phyloP scores from a whole-genome alignment of 345 rosid genomes.

The Euphorbia tirucalli region DNA sequence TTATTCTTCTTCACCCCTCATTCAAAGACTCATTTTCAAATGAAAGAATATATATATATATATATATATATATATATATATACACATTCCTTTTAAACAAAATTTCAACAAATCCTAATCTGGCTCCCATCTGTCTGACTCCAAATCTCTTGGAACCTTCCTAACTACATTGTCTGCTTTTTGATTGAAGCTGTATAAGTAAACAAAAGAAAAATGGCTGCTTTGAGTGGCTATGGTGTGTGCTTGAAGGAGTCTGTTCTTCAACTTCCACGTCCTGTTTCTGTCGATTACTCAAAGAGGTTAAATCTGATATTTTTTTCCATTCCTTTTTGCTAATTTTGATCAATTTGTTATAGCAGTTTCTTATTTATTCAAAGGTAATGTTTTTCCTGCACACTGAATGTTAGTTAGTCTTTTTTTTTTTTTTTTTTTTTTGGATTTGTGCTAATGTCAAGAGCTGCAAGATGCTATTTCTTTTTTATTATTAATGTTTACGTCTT shows the following conservation, averaged over 20 bases:
- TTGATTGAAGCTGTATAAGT: not conserved
- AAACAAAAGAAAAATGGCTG: constrained; percentile 29
- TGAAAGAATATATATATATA: too few relatives aligned
- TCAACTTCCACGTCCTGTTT: constrained; percentile 36
- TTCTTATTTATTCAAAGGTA: too few relatives aligned
- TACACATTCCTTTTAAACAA: too few relatives aligned
- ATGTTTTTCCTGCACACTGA: too few relatives aligned
- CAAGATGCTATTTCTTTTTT: not conserved
- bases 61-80: too few relatives aligned
- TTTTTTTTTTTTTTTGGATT: not conserved
- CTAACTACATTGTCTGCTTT: not conserved
- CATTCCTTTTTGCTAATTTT: too few relatives aligned
- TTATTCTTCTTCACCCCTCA: too few relatives aligned
- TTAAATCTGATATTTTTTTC: constrained; percentile 7
- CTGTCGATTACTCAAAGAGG: constrained; percentile 39
- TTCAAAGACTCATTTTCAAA: too few relatives aligned
- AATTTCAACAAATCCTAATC: not conserved
- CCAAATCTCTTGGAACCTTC: not conserved
- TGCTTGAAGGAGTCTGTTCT: constrained; percentile 36
- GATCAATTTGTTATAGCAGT: too few relatives aligned
- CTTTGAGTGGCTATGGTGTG: constrained; percentile 39
- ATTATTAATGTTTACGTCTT: not conserved
- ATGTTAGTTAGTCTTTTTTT: not conserved
- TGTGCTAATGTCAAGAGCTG: not conserved
- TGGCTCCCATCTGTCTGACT: not conserved